Base-by-base conservation (phyloP, 129 eudicot species). In the sunflower (Helianthus annuus) region DNA sequence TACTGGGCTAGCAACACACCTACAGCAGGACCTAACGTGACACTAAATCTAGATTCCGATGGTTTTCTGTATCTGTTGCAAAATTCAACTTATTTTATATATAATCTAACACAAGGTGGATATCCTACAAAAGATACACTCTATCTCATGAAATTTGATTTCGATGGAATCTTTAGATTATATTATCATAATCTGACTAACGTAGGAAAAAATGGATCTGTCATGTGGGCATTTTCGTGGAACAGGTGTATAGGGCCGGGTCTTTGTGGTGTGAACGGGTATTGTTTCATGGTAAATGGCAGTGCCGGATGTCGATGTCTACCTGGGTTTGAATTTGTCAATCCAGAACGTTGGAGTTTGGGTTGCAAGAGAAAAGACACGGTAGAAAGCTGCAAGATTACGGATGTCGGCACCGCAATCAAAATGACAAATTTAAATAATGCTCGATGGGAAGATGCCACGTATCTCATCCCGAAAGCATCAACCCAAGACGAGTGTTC, bases 101-200 rank as follows among this genome's bases (percentile, higher is more conserved):
- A 19, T 0, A 19, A 78, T 68, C 8, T 85, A 48, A 81, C 84
- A 0, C 14, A 22, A 7, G 84, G 79, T 0, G 71, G 54, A 17
- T 60, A 11, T 52, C 56, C 69, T 14, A 38, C 10, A 27, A 10
- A 15, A 45, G 61, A 67, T 24, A 66, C 34, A 42, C 46, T 81
- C 63, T 81, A 81, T 40, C 74, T 14, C 5, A 22, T 71, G 79
- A 81, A 48, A 61, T 4, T 81, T 7, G 85, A 85, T 67, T 70
- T 39, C 11, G 86, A 81, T 71, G 89, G 89, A 6, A 81, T 85
- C 59, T 42, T 85, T 59, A 51, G 83, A 46, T 2, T 85, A 36
- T 85, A 85, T 66, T 40, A 39, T 12, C 58, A 42, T 2, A 32
- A 83, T 27, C 19, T 73, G 46, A 16, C 54, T 38, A 24, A n/a